phyloP scores from a whole-genome alignment of 2,329 filamentous ascomycete species.

The Sporothrix globosa region DNA sequence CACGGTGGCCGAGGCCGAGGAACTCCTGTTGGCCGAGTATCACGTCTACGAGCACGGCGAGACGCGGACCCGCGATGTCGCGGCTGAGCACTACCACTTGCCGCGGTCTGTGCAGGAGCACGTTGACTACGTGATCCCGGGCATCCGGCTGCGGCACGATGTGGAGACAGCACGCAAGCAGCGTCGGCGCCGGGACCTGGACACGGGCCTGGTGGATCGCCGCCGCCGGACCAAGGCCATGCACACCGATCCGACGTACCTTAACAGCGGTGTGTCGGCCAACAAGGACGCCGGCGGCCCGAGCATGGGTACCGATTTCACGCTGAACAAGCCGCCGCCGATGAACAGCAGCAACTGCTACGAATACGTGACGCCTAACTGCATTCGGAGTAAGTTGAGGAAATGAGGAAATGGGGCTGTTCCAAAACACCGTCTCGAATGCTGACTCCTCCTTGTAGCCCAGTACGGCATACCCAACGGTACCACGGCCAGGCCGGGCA shows the following conservation, averaged over 20 bases:
- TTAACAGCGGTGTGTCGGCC: slow-evolving; percentile 15
- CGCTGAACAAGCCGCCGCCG: slow-evolving; percentile 22
- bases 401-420: too few species aligned
- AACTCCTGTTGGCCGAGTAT: slow-evolving; percentile 39
- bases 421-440: background rate
- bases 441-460: slow-evolving; percentile 23
- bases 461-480: slow-evolving; percentile 39
- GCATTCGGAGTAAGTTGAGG: slow-evolving; percentile 33
- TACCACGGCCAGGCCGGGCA: slow-evolving; percentile 34
- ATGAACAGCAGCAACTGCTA: slow-evolving; percentile 36
- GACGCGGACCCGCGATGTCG: slow-evolving; percentile 37
- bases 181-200: slow-evolving; percentile 16
- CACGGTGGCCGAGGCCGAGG: slow-evolving; percentile 39
- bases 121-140: slow-evolving; percentile 61
- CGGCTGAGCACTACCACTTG: slow-evolving; percentile 46
- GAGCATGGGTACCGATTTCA: background rate
- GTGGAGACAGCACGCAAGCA: slow-evolving; percentile 21
- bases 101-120: slow-evolving; percentile 52
- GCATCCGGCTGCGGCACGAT: slow-evolving; percentile 51
- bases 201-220: slow-evolving; percentile 12
- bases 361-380: slow-evolving; percentile 35
- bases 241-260: slow-evolving; percentile 25
- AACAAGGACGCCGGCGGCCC: background rate
- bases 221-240: slow-evolving; percentile 17
- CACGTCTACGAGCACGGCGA: slow-evolving; percentile 38